Percentiles rank a stretch among this genome's conserved stretches.
phyloP scores from a whole-genome alignment of 305 asterid species.

The Vinca major region DNA sequence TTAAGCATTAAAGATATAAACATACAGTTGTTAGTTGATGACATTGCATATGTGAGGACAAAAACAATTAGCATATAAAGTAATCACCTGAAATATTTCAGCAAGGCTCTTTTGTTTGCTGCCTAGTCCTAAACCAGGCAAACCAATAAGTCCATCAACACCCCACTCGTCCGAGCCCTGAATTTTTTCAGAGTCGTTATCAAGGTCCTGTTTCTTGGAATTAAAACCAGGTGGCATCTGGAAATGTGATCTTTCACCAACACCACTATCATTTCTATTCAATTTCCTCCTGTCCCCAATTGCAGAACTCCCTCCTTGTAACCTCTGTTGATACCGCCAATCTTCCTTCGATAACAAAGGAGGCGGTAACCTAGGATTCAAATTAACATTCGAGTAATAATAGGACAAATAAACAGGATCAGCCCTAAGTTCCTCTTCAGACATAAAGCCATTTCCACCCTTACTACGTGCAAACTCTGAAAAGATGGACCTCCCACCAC shows the following conservation, averaged over 20 bases:
- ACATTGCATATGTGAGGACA: neutral
- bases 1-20: neutral
- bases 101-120: constrained; percentile 86
- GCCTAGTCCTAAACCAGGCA: constrained; percentile 88
- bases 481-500: constrained; percentile 28
- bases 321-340: constrained; percentile 86
- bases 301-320: constrained; percentile 85
- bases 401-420: constrained; percentile 81
- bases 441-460: constrained; percentile 55
- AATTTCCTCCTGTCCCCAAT: constrained; percentile 95
- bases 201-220: constrained; percentile 54
- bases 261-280: constrained; percentile 52
- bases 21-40: neutral
- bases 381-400: constrained; percentile 80
- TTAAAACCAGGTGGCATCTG: constrained; percentile 85
- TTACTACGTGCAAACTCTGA: constrained; percentile 56
- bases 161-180: constrained; percentile 80
- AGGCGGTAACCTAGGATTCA: constrained; percentile 95
- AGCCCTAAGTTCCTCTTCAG: constrained; percentile 97
- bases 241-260: constrained; percentile 53
- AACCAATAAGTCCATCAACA: constrained; percentile 90
- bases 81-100: constrained; percentile 73
- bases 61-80: neutral
- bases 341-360: constrained; percentile 88
- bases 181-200: constrained; percentile 43